Conservation (phyloP, 345 rosid genomes). For the Lepidium didymum region DNA sequence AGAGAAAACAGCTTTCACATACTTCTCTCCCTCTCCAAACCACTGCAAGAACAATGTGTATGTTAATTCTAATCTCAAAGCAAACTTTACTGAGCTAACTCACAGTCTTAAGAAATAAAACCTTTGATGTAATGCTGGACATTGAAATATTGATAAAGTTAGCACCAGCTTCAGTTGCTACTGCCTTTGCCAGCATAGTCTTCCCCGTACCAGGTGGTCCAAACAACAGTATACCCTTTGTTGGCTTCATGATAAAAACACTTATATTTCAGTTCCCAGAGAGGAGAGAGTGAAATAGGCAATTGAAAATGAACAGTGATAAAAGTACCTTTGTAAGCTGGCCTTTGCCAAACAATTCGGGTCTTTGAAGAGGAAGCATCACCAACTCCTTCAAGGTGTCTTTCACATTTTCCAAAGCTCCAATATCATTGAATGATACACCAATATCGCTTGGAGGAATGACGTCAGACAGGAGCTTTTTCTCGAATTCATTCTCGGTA, state of each 20-base stretch:
- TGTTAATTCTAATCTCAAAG: not conserved
- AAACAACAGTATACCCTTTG: slow-evolving; percentile 91
- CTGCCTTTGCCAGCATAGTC: slow-evolving; percentile 99
- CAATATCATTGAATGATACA: slow-evolving; percentile 87
- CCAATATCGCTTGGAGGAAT: slow-evolving; percentile 94
- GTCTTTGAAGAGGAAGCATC: slow-evolving; percentile 99
- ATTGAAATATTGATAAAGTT: slow-evolving; percentile 94
- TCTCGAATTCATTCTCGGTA: slow-evolving; percentile 97
- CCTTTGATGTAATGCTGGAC: slow-evolving; percentile 99
- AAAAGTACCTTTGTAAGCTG: slow-evolving; percentile 79
- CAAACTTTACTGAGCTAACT: not conserved
- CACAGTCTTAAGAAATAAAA: slow-evolving; percentile 7
- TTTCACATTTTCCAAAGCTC: slow-evolving; percentile 93
- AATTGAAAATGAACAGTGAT: not conserved
- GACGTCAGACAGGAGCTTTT: slow-evolving; percentile 90
- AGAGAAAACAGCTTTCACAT: slow-evolving; percentile 95
- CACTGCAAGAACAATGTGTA: slow-evolving; percentile 50
- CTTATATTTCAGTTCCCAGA: not conserved
- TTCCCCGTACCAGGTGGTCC: slow-evolving; percentile 99
- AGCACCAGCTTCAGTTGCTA: slow-evolving; percentile 98
- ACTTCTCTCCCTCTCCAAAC: slow-evolving; percentile 99
- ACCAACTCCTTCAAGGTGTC: slow-evolving; percentile 98
- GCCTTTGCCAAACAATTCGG: slow-evolving; percentile 96
- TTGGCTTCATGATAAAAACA: slow-evolving; percentile 51
- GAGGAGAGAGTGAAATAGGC: not conserved